phyloP scores from a whole-genome alignment of 192 early-diverging fungal species.

The Geosiphon pyriformis region DNA sequence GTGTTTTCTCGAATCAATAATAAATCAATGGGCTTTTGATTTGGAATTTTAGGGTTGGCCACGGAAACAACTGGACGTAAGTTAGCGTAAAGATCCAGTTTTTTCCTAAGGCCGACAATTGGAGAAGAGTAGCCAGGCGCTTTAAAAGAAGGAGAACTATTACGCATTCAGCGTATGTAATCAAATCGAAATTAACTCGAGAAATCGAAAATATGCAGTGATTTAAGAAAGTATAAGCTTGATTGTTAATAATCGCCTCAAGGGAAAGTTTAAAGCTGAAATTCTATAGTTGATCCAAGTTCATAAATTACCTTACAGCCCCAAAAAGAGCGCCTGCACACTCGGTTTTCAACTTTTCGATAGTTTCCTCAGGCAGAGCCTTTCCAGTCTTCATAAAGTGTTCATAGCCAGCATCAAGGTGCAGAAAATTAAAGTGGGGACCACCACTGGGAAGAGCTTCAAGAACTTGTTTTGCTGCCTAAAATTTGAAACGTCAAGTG shows the following conservation, averaged over 20 bases:
- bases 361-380: constrained; percentile 84
- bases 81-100: constrained; percentile 95
- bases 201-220: background rate
- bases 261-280: background rate
- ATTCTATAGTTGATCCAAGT: background rate
- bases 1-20: constrained; percentile 98
- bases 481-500: constrained; percentile 5
- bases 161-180: too few species aligned
- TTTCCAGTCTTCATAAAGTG: constrained; percentile 90
- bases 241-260: background rate
- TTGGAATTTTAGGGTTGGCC: constrained; percentile 37
- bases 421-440: constrained; percentile 70
- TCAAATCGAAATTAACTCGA: too few species aligned
- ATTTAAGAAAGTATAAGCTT: background rate
- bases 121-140: constrained; percentile 97
- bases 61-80: constrained; percentile 88
- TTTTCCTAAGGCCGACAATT: constrained; percentile 93
- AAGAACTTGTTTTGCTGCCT: constrained; percentile 87
- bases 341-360: constrained; percentile 70
- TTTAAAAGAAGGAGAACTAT: constrained; percentile 96
- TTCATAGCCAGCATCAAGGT: constrained; percentile 93
- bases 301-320: constrained; percentile 72
- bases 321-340: constrained; percentile 96
- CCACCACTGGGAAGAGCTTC: constrained; percentile 60
- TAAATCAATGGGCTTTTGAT: constrained; percentile 82